These are phyloP conservation scores for Cichorium intybus DNA, from an alignment of 140 eudicot species.

Conservation along the genomic window DNA sequence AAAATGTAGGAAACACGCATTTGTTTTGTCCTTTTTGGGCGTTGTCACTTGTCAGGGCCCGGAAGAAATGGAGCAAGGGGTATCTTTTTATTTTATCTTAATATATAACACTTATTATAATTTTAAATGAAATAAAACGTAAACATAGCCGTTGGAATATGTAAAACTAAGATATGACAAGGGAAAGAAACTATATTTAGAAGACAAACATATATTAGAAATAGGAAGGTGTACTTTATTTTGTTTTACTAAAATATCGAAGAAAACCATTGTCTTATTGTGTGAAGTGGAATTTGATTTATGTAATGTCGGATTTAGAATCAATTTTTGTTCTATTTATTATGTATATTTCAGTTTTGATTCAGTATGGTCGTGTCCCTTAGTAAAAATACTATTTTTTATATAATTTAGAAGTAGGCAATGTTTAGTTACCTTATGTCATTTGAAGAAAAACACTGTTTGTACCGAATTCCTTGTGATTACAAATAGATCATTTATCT, in stretches of 20 bases:
- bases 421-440: too few relatives aligned
- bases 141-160: slow-evolving; percentile 25
- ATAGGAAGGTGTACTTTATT: background rate
- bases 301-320: background rate
- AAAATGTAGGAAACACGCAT: slow-evolving; percentile 29
- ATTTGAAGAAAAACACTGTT: too few relatives aligned
- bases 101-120: background rate
- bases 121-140: background rate
- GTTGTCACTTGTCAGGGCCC: slow-evolving; percentile 13
- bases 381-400: too few relatives aligned
- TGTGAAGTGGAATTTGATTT: background rate
- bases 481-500: too few relatives aligned
- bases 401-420: too few relatives aligned
- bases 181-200: background rate
- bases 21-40: slow-evolving; percentile 25
- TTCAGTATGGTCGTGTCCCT: too few relatives aligned
- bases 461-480: too few relatives aligned
- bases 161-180: slow-evolving; percentile 11
- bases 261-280: background rate
- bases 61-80: slow-evolving; percentile 1
- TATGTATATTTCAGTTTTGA: too few relatives aligned
- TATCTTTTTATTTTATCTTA: background rate
- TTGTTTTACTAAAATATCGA: slow-evolving; percentile 4
- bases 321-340: too few relatives aligned
- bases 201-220: background rate